Conservation (phyloP, 1,139 yeast genomes). For the Ogataea hybrid region DNA sequence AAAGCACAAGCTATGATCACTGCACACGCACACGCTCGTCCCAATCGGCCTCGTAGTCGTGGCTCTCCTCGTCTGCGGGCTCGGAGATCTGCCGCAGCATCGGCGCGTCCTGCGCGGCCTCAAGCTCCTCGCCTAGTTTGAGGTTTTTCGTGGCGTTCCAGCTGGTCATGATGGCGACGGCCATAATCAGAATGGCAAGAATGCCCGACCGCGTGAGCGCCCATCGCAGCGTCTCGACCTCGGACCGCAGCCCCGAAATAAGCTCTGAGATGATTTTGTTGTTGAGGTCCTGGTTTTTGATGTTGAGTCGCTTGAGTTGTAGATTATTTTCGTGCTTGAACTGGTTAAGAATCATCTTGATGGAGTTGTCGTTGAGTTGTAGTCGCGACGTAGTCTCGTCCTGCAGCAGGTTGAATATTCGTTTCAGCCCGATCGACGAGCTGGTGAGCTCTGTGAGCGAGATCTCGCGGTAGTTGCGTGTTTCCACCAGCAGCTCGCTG, state of each 20-base stretch:
- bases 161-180: constrained; percentile 47
- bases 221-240: constrained; percentile 90
- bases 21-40: constrained; percentile 28
- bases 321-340: constrained; percentile 83
- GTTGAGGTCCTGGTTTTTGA: constrained; percentile 78
- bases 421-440: constrained; percentile 64
- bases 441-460: constrained; percentile 70
- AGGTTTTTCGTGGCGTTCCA: constrained; percentile 42
- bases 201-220: constrained; percentile 88
- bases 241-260: constrained; percentile 78
- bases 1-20: constrained; percentile 54
- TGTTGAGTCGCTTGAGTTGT: constrained; percentile 65
- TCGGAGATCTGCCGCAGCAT: constrained; percentile 24
- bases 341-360: constrained; percentile 82
- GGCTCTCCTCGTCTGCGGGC: constrained; percentile 32
- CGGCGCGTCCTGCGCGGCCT: constrained; percentile 23
- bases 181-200: constrained; percentile 52
- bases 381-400: constrained; percentile 78
- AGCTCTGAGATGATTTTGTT: constrained; percentile 84
- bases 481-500: constrained; percentile 79
- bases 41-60: constrained; percentile 35
- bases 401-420: constrained; percentile 66
- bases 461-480: constrained; percentile 67
- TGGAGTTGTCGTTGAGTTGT: constrained; percentile 64
- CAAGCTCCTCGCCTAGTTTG: constrained; percentile 26